Evolutionary conservation across 225 moss, liverwort and hornwort genomes (phyloP).

Genomic region (Sphagnum tenellum): DNA sequence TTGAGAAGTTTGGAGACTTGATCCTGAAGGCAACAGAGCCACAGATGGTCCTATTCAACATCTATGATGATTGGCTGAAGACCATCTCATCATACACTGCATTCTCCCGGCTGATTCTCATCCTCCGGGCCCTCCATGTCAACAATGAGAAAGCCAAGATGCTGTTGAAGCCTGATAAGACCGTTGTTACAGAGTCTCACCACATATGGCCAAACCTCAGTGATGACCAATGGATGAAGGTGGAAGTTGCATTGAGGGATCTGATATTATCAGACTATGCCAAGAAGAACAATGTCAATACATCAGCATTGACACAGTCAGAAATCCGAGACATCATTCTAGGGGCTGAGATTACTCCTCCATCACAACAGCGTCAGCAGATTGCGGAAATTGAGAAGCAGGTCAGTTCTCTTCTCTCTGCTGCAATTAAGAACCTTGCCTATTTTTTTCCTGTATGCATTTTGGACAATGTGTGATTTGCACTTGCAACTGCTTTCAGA

Average conservation of each 20-base stretch:
- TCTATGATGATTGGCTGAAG: constrained; percentile 99
- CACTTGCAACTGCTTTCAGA: too few species aligned
- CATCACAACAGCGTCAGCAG: constrained; percentile 96
- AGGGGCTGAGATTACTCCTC: constrained; percentile 98
- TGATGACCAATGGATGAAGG: constrained; percentile 99
- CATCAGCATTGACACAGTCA: constrained; percentile 95
- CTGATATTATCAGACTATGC: constrained; percentile 97
- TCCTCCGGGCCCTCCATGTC: constrained; percentile 95
- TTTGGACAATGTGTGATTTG: too few species aligned
- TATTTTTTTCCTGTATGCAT: too few species aligned
- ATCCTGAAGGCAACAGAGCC: constrained; percentile 99
- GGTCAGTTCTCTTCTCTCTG: constrained; percentile 24
- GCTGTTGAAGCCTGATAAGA: constrained; percentile 97
- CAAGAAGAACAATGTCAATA: constrained; percentile 98
- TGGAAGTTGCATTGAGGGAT: constrained; percentile 98
- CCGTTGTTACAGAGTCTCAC: constrained; percentile 92
- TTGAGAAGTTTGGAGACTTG: constrained; percentile 97
- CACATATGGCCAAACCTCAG: constrained; percentile 98
- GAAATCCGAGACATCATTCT: constrained; percentile 98
- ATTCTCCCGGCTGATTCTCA: constrained; percentile 90
- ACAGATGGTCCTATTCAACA: constrained; percentile 98
- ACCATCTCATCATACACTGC: constrained; percentile 97
- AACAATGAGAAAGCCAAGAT: constrained; percentile 99
- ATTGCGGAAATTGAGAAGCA: constrained; percentile 99
- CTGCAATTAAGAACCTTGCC: too few species aligned